Base-by-base conservation (phyloP, 1,284 basidiomycete genomes). In the Ceratobasidium sp. region DNA sequence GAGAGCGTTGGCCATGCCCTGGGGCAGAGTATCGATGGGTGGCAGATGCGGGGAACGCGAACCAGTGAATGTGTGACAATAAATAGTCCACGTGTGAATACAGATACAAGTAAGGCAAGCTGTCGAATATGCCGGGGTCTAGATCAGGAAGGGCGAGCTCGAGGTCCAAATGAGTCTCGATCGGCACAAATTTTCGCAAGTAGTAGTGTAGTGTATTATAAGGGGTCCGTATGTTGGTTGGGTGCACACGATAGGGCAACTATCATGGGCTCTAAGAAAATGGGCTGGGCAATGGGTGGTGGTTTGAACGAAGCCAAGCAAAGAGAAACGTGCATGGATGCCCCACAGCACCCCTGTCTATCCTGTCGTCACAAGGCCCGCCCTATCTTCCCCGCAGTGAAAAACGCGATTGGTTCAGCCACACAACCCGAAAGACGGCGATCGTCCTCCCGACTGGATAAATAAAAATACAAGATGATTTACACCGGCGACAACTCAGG, bases 371-470 rank as follows among this genome's bases (percentile, higher is more conserved):
- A 64, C 27, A 50, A 29, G 32, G 10, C 43, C 57, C 45, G 42
- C 49, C 60, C 47, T 52, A 8, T 7, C 31, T 31, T 34, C 60
- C 60, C 60, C 31, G 20, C 58, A 50, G 47, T 7, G 29, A 64
- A 64, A 64, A 64, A 64, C 32, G 60, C 60, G 47, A 64, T 64
- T 64, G 60, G 60, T 35, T 53, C 17, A 42, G 45, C 56, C 57
- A 22, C 45, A 49, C 15, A 4, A 52, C 12, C 49, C 34, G 29
- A 47, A 35, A 13, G n/a, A 31, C 49, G 7, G 17, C 47, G 34
- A 35, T 54, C 13, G 5, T 27, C 10, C n/a, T 42, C 47, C 49
- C 49, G 57, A 45, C 57, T 40, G 38, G 8, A 40, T 40, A 40
- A 40, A 40, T 40, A 40, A 35, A 31, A 20, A 31, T 7, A 22